Conservation (phyloP, 176 grass and related monocot genomes). For the Oryza glaberrima region DNA sequence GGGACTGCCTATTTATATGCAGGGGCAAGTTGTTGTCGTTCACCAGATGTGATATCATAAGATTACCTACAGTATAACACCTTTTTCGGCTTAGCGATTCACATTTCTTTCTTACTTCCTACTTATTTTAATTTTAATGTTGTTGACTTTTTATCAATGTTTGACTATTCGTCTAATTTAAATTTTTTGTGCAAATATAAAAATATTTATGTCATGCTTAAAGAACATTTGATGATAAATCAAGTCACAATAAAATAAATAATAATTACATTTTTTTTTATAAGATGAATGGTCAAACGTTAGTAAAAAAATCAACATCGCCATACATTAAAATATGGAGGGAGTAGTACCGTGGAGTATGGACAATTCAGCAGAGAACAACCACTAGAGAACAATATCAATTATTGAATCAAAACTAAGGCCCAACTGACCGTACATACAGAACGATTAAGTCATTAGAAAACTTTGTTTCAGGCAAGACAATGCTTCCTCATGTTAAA, state of each 20-base stretch:
- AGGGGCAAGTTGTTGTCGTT: slow-evolving; percentile 38
- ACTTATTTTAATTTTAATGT: too few relatives aligned
- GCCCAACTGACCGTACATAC: slow-evolving; percentile 4
- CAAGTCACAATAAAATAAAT: too few relatives aligned
- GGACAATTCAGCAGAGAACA: slow-evolving; percentile 51
- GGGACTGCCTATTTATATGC: slow-evolving; percentile 35
- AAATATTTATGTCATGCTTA: too few relatives aligned
- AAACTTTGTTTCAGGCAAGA: slow-evolving; percentile 37
- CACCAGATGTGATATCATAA: slow-evolving; percentile 57
- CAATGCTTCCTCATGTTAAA: slow-evolving; percentile 18
- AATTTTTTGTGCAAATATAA: too few relatives aligned
- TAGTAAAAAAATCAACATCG: too few relatives aligned
- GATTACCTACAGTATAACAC: slow-evolving; percentile 35
- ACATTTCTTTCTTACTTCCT: not conserved
- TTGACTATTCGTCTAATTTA: too few relatives aligned
- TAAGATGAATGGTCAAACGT: too few relatives aligned
- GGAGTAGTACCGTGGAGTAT: not conserved
- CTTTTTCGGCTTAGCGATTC: slow-evolving; percentile 37
- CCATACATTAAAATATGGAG: too few relatives aligned
- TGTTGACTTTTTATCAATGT: too few relatives aligned
- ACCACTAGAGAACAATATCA: slow-evolving; percentile 27
- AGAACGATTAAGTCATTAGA: slow-evolving; percentile 17
- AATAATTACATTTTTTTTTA: too few relatives aligned
- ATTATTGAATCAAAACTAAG: slow-evolving; percentile 42
- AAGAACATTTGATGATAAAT: too few relatives aligned